These are phyloP conservation scores for Russula foetens DNA, from an alignment of 768 basidiomycete genomes.

Conservation along the genomic window DNA sequence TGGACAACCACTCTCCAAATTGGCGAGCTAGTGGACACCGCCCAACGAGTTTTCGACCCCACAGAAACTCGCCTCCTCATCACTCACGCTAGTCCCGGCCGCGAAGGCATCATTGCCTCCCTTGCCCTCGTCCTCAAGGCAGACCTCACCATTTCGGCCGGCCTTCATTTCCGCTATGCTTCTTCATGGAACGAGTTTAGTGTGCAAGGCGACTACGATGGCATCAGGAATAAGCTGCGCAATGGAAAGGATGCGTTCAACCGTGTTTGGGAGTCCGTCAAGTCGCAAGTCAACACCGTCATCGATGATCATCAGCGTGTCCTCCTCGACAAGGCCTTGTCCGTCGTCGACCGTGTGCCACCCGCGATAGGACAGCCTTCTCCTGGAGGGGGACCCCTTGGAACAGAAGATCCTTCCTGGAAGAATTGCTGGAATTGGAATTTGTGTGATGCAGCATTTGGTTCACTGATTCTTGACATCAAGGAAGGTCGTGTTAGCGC, in stretches of 20 bases:
- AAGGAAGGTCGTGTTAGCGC: slow-evolving; percentile 89
- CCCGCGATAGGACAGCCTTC: slow-evolving; percentile 37
- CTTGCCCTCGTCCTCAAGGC: slow-evolving; percentile 87
- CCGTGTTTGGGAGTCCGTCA: slow-evolving; percentile 93
- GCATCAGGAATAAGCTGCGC: slow-evolving; percentile 72
- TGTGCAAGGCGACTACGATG: slow-evolving; percentile 83
- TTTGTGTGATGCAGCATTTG: slow-evolving; percentile 91
- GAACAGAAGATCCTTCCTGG: slow-evolving; percentile 88
- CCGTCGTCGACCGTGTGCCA: slow-evolving; percentile 77
- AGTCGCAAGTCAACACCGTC: slow-evolving; percentile 81
- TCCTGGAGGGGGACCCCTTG: slow-evolving; percentile 34
- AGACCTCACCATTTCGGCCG: slow-evolving; percentile 89
- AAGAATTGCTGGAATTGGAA: slow-evolving; percentile 99
- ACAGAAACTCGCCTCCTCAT: slow-evolving; percentile 91
- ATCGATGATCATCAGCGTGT: slow-evolving; percentile 87
- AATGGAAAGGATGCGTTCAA: slow-evolving; percentile 77
- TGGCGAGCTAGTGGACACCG: slow-evolving; percentile 96
- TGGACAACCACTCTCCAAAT: slow-evolving; percentile 98
- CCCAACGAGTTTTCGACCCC: slow-evolving; percentile 86
- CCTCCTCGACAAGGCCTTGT: slow-evolving; percentile 82
- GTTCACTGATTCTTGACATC: slow-evolving; percentile 79
- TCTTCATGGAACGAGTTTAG: slow-evolving; percentile 96
- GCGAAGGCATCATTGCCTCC: slow-evolving; percentile 89
- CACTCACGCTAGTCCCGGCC: slow-evolving; percentile 85
- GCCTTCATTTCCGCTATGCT: slow-evolving; percentile 96